A percentile compares a stretch with the other conserved stretches of the same genome.
Conservation (phyloP, 148 eudicot species). For the Rhododendron mucronatum region DNA sequence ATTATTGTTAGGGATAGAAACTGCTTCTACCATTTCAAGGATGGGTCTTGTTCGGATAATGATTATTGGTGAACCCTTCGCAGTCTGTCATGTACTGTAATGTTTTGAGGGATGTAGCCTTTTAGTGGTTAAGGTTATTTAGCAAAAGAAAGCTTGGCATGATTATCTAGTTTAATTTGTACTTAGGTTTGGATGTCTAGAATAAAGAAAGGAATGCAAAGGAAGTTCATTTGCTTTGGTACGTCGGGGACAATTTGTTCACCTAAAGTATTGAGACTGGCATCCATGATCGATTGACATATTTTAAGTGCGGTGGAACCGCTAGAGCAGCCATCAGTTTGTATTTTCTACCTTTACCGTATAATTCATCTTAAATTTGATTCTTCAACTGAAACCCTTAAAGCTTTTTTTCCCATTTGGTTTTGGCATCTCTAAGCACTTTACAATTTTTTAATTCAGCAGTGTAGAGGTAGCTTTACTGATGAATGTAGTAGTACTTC, state of each 20-base stretch:
- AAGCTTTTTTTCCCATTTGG: background rate
- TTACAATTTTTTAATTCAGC: background rate
- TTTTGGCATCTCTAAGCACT: background rate
- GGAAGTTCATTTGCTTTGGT: background rate
- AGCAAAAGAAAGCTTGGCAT: background rate
- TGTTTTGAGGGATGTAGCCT: background rate
- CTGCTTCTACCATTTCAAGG: slow-evolving; percentile 40
- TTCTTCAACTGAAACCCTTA: background rate
- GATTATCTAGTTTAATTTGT: background rate
- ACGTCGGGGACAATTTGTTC: background rate
- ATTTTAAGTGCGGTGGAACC: background rate
- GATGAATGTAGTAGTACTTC: background rate
- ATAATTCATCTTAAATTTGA: background rate
- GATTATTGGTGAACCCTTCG: slow-evolving; percentile 10
- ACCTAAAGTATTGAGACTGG: background rate
- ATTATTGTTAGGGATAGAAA: slow-evolving; percentile 36
- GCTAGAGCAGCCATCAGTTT: background rate
- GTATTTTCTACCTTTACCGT: background rate
- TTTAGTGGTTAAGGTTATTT: background rate
- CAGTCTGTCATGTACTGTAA: background rate
- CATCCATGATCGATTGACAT: background rate
- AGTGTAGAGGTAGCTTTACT: background rate
- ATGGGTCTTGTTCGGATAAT: slow-evolving; percentile 36
- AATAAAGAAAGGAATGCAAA: background rate
- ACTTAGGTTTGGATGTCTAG: background rate